Conservation (phyloP, 2,329 filamentous ascomycete species). For the Aphanoascus verrucosus region DNA sequence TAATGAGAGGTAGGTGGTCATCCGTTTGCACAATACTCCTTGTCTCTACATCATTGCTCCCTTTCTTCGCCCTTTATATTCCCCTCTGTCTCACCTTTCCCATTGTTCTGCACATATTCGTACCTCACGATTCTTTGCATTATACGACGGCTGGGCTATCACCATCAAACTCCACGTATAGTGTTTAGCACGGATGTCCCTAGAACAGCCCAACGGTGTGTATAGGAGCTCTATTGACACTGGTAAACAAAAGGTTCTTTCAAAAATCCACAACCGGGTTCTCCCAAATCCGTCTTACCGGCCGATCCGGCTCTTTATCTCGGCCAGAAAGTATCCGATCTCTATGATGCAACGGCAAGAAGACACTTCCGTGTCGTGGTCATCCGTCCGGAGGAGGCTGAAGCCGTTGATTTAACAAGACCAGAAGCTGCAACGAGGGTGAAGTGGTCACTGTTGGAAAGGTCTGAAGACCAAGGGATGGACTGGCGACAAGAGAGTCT, state of each 20-base stretch:
- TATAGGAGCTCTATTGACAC: background rate
- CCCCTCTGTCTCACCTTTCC: background rate
- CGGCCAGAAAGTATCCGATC: conserved; percentile 56
- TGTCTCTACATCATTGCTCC: background rate
- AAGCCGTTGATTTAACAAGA: conserved; percentile 61
- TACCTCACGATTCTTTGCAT: background rate
- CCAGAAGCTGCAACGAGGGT: conserved; percentile 53
- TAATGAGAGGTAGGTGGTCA: conserved; percentile 55
- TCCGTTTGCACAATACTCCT: background rate
- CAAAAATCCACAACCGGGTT: conserved; percentile 59
- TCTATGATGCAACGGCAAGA: conserved; percentile 59
- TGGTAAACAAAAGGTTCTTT: conserved; percentile 46
- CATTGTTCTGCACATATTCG: background rate
- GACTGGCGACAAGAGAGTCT: conserved; percentile 60
- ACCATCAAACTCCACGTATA: no score
- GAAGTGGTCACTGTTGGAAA: conserved; percentile 52
- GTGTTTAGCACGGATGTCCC: no score
- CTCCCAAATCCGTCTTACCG: conserved; percentile 37
- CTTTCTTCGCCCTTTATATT: background rate
- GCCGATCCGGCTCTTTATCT: conserved; percentile 37
- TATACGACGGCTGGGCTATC: background rate
- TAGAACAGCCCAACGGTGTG: background rate
- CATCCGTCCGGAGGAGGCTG: conserved; percentile 70
- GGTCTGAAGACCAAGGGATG: conserved; percentile 25
- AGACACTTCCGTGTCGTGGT: conserved; percentile 76